Base-by-base conservation (phyloP, 164 flowering plant genomes). In the Aristolochia fimbriata region DNA sequence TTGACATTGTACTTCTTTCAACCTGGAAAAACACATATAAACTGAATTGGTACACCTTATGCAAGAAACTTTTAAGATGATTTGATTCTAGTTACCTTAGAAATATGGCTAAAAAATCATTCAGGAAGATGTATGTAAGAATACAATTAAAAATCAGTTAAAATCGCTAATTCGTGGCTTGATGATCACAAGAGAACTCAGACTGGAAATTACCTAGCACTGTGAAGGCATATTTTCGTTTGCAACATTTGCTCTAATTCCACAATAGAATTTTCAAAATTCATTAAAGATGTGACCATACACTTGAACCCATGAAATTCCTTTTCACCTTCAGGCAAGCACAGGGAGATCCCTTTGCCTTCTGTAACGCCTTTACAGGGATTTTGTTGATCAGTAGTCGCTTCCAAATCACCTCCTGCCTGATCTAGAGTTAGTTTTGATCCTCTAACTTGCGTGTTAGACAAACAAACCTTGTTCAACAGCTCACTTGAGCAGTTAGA, bases 141-240 rank as follows among this genome's bases (percentile, higher is more conserved):
- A 37, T 7, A 6, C 8, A 6, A 3, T 37, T 37, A 3, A 6
- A 37, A 10, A 37, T 10, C 43, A 37, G 43, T 37, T 3, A 7
- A 37, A 5, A 37, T 10, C 43, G 1, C 43, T 37, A 37, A 7
- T 10, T 3, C 8, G 10, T 37, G 43, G 8, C 43, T 37, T 6
- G 8, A 37, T 3, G 10, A 3, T 37, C 12, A 3, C 9, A 37
- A 37, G 43, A 37, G 30, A 37, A 7, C 43, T 37, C 43, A 37
- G 43, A 37, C 8, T 6, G 43, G 43, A 7, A 37, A 37, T 37
- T 80, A 83, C 88, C 88, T 86, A 47, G 57, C 54, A 62, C 57
- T 48, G 51, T 69, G 61, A 14, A 37, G 9, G n/a, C 54, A 69
- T 41, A 80, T 13, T 47, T 69, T 75, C 59, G 68, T 64, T 13